Evolutionary conservation across 2,329 filamentous ascomycete genomes (phyloP).

Genomic region (Cladosporium sp.): DNA sequence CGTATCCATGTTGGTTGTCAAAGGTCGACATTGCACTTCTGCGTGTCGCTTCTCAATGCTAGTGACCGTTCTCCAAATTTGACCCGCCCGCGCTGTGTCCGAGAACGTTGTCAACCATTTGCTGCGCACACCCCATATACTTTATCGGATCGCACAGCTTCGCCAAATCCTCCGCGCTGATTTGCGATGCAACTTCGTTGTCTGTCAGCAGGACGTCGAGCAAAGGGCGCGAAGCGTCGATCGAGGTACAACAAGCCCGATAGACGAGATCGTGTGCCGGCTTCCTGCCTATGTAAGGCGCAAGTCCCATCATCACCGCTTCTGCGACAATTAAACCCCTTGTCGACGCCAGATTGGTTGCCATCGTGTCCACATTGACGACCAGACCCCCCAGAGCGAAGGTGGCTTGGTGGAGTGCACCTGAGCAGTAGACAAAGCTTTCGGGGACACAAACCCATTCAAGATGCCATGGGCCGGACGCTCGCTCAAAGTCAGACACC

Average conservation of each 20-base stretch:
- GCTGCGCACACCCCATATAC: slow-evolving; percentile 22
- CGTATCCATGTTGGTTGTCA: too few relatives aligned
- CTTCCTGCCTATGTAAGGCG: slow-evolving; percentile 30
- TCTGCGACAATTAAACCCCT: slow-evolving; percentile 34
- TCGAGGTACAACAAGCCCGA: slow-evolving; percentile 29
- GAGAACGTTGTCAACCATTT: slow-evolving; percentile 25
- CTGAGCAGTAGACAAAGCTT: slow-evolving; percentile 24
- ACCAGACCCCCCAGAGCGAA: slow-evolving; percentile 26
- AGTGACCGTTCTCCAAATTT: too few relatives aligned
- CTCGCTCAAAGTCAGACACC: slow-evolving; percentile 30
- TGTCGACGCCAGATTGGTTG: slow-evolving; percentile 28
- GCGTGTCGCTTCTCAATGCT: too few relatives aligned
- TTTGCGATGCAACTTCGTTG: background rate
- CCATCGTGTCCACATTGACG: slow-evolving; percentile 25
- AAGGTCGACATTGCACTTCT: too few relatives aligned
- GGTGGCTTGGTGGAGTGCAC: slow-evolving; percentile 24
- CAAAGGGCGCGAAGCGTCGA: slow-evolving; percentile 12
- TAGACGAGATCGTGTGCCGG: slow-evolving; percentile 35
- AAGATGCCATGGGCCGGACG: slow-evolving; percentile 30
- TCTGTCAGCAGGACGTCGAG: too few relatives aligned
- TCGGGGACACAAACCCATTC: slow-evolving; percentile 32
- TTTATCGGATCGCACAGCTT: slow-evolving; percentile 25
- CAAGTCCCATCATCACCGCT: slow-evolving; percentile 38
- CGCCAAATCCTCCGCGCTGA: slow-evolving; percentile 16
- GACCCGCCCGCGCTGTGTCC: too few relatives aligned